phyloP scores from a whole-genome alignment of 1,284 basidiomycete species.

The Papiliotrema terrestris region DNA sequence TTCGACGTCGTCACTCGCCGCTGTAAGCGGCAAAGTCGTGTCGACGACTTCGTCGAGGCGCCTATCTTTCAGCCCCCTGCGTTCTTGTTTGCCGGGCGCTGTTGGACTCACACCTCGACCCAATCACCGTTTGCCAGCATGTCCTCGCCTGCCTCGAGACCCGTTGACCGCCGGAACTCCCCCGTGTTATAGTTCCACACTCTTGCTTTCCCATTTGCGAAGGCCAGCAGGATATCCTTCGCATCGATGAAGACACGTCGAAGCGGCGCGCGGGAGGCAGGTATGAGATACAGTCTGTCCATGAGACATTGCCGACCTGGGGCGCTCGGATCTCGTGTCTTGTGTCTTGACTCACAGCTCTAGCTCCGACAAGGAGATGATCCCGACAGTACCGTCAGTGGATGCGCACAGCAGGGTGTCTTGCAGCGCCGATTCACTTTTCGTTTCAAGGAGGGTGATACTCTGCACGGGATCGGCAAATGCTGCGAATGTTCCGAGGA shows the following conservation, averaged over 20 bases:
- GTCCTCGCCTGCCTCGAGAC: constrained; percentile 69
- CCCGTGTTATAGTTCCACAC: constrained; percentile 83
- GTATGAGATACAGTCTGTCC: constrained; percentile 69
- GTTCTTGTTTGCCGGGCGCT: no score
- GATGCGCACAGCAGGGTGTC: constrained; percentile 73
- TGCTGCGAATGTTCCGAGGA: constrained; percentile 33
- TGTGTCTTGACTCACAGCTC: constrained; percentile 59
- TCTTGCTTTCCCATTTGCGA: constrained; percentile 70
- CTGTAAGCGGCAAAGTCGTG: no score
- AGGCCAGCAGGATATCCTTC: constrained; percentile 72
- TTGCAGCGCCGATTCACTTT: constrained; percentile 56
- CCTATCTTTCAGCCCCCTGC: no score
- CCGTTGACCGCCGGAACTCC: constrained; percentile 82
- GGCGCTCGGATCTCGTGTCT: no score
- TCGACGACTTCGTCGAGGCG: no score
- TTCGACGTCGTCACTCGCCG: no score
- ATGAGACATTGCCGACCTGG: no score
- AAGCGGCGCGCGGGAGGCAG: constrained; percentile 67
- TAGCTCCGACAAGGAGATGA: constrained; percentile 70
- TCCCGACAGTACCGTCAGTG: constrained; percentile 73
- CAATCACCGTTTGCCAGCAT: constrained; percentile 67
- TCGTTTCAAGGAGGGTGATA: constrained; percentile 22
- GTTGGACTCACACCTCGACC: constrained; percentile 56
- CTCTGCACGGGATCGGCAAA: constrained; percentile 52
- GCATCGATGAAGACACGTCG: constrained; percentile 63